A percentile compares a stretch with the other conserved stretches of the same genome.
These are phyloP conservation scores for Maudiozyma turicensis DNA, from an alignment of 805 yeast species.

Conservation along the genomic window DNA sequence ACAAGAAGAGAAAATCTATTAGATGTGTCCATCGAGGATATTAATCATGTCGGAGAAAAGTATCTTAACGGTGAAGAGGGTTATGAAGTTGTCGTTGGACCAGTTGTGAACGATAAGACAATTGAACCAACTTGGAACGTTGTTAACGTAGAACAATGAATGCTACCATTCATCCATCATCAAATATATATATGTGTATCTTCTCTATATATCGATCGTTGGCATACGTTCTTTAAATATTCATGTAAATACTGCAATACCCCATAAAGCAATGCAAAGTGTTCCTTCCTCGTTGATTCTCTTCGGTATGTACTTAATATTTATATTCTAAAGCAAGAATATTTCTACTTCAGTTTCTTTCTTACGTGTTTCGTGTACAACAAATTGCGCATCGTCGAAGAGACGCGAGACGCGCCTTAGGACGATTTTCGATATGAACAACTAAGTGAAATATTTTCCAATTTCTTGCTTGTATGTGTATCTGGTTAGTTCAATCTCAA, in stretches of 20 bases:
- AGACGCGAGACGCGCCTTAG: no score
- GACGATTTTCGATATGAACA: no score
- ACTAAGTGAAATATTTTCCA: no score
- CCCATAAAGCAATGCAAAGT: neutral
- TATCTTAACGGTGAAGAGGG: slow-evolving; percentile 30
- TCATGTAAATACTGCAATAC: slow-evolving; percentile 1
- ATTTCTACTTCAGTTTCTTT: no score
- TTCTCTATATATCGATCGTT: neutral
- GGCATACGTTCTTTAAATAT: neutral
- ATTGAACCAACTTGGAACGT: slow-evolving; percentile 14
- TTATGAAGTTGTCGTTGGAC: slow-evolving; percentile 16
- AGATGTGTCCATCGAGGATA: slow-evolving; percentile 53
- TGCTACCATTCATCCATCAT: neutral
- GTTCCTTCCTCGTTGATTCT: no score
- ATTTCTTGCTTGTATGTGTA: no score
- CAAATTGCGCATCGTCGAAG: no score
- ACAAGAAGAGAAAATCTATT: slow-evolving; percentile 65
- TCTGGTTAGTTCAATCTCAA: no score
- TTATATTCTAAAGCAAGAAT: no score
- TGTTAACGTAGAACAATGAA: neutral
- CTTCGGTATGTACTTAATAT: no score
- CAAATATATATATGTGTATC: neutral
- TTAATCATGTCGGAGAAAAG: slow-evolving; percentile 55
- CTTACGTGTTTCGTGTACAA: no score
- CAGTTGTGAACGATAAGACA: slow-evolving; percentile 9